Conservation (phyloP, 164 flowering plant species). For the Litsea cubeba region DNA sequence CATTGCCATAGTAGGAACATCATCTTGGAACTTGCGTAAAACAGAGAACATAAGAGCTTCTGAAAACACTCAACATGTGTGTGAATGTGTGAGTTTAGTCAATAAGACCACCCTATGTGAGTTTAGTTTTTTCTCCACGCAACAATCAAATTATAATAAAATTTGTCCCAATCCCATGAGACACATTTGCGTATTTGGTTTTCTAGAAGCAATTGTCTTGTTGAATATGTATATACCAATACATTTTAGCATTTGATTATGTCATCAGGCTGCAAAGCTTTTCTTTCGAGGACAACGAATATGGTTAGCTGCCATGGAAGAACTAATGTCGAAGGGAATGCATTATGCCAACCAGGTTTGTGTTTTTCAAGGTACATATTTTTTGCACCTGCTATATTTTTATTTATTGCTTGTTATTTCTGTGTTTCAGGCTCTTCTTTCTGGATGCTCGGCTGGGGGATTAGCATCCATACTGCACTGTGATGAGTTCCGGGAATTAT, state of each 20-base stretch:
- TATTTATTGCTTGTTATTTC: constrained; percentile 1
- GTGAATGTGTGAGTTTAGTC: no score
- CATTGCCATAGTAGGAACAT: no score
- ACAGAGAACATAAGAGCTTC: no score
- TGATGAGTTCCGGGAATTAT: constrained; percentile 65
- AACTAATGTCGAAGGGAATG: constrained; percentile 86
- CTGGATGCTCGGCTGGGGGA: constrained; percentile 99
- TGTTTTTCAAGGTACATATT: background rate
- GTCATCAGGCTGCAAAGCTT: constrained; percentile 49
- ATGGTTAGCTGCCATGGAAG: constrained; percentile 79
- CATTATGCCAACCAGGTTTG: constrained; percentile 67
- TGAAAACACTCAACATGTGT: no score
- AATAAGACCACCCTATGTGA: no score
- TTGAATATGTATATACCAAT: background rate
- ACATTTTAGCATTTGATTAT: constrained; percentile 2
- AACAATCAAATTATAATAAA: no score
- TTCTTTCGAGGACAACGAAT: constrained; percentile 80
- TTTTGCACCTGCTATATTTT: background rate
- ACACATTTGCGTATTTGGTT: background rate
- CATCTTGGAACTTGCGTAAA: no score
- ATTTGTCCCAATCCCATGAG: no score
- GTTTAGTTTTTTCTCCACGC: no score
- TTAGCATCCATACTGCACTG: constrained; percentile 88
- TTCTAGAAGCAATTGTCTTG: background rate
- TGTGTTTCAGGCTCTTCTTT: constrained; percentile 76